Evolutionary conservation across 129 eudicot genomes (phyloP).

Genomic region (sunflower (Helianthus annuus)): HanXRQr2.0-SUNRISE NC_035445.2:91141989-91142488

Average conservation of each 20-base stretch:
- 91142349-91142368: conserved; percentile 35
- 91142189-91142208: conserved; percentile 67
- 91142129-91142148: conserved; percentile 28
- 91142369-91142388: conserved; percentile 66
- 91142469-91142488: conserved; percentile 60
- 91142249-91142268: conserved; percentile 29
- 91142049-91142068: conserved; percentile 7
- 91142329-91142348: conserved; percentile 45
- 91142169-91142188: conserved; percentile 60
- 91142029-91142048: conserved; percentile 4
- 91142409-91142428: conserved; percentile 59
- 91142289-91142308: conserved; percentile 34
- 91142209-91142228: conserved; percentile 69
- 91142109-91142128: conserved; percentile 16
- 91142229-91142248: conserved; percentile 42
- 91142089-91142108: conserved; percentile 36
- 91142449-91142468: conserved; percentile 79
- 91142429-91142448: conserved; percentile 72
- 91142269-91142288: neutral
- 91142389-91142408: conserved; percentile 63
- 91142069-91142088: conserved; percentile 24
- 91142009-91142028: neutral
- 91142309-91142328: conserved; percentile 31
- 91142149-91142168: conserved; percentile 66
- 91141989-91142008: conserved; percentile 17